phyloP scores from a whole-genome alignment of 352 stramenopile species.

The Pythium sp. region DNA sequence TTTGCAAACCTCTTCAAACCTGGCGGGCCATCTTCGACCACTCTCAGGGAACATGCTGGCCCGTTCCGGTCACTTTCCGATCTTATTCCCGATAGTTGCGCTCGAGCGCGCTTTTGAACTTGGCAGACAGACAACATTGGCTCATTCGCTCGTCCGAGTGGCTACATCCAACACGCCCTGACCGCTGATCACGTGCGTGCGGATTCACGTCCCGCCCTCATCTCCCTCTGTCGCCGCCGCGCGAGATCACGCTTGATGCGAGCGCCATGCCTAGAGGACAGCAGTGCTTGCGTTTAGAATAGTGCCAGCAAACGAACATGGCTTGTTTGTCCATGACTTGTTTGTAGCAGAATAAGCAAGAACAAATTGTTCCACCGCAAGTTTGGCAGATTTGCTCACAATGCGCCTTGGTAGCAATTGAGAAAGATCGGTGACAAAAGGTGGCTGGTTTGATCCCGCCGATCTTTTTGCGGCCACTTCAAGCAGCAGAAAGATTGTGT shows the following conservation, averaged over 20 bases:
- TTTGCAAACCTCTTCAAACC: too few relatives aligned
- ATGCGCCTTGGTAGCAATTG: background rate
- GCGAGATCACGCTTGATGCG: constrained; percentile 3
- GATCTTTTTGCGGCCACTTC: background rate
- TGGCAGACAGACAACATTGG: background rate
- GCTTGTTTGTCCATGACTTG: too few relatives aligned
- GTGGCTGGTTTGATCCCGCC: background rate
- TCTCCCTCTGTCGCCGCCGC: background rate
- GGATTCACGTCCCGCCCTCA: constrained; percentile 5
- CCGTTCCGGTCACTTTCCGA: background rate
- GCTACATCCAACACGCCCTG: background rate
- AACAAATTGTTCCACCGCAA: background rate
- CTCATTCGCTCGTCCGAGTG: background rate
- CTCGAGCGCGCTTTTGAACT: too few relatives aligned
- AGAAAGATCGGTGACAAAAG: background rate
- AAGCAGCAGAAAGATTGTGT: background rate
- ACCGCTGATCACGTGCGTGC: background rate
- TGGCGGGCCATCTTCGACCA: too few relatives aligned
- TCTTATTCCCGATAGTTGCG: background rate
- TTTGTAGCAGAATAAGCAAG: too few relatives aligned
- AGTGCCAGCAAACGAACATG: too few relatives aligned
- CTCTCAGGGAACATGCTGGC: background rate
- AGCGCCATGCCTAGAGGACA: too few relatives aligned
- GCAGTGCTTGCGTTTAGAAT: background rate
- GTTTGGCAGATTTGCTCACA: background rate